Evolutionary conservation across 257 asterid genomes (phyloP), one percentile per base, ranked within the genome.

Genomic region (Verbena officinalis): DNA sequence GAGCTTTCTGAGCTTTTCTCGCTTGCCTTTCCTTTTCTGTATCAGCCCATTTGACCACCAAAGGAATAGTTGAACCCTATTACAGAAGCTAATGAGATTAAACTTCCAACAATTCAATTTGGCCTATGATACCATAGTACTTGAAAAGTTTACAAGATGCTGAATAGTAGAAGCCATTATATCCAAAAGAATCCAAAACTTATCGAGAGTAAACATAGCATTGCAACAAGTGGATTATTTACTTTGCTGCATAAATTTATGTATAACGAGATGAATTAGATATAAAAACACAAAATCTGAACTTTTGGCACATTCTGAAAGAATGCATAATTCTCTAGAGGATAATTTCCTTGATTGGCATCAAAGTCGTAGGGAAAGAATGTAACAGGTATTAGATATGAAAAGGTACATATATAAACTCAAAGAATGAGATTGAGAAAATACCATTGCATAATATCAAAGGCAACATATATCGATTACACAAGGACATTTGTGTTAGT

Each of bases 1-100:
- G 77, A 70, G 91, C 88, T 73, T 83, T 93, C 72, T 86, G 97
- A 52, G 89, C 95, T 82, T 78, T 94, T 73, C 99, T 84, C 45
- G 96, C 86, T 71, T 80, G 92, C 67, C 97, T 79, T 77, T 94
- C 99, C 78, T 94, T 94, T 57, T 94, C 99, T 34, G 99, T 90
- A 84, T 93, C 99, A 61, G 99, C 99, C 97, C 99, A 90, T 73
- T 94, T 94, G 72, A 94, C 96, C 79, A 94, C 99, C 85, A 94
- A 80, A 42, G 97, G 96, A 71, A 90, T 84, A 55, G 85, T 71
- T 15, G 95, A 83, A 69, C 96, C 97, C 99, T 94, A 59, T 59
- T 43, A 46, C 6, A 63, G 48, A 34, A 59, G 59, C 17, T 44
- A 74, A 64, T 57, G 59, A 63, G 22, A 54, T 42, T 38, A 64